phyloP scores from a whole-genome alignment of 768 basidiomycete species.

The Hysterangium stoloniferum region DNA sequence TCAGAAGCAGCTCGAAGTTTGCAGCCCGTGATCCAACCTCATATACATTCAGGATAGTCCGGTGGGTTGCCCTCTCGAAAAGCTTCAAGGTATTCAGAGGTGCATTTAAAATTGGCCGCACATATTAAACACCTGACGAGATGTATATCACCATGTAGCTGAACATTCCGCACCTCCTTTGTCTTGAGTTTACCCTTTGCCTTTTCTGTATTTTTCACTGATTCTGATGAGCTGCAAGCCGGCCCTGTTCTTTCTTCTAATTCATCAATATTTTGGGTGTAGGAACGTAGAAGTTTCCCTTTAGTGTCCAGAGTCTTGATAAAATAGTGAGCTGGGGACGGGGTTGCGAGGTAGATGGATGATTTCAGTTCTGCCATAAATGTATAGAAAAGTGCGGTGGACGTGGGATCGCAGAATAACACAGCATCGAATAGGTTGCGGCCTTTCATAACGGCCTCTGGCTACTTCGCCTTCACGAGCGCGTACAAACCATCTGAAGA shows the following conservation, averaged over 20 bases:
- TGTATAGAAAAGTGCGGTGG: slow-evolving; percentile 86
- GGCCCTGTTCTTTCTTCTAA: slow-evolving; percentile 79
- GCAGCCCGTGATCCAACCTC: too few relatives aligned
- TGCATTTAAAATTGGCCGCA: slow-evolving; percentile 69
- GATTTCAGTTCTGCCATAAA: slow-evolving; percentile 89
- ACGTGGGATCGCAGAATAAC: slow-evolving; percentile 77
- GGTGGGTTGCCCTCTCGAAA: slow-evolving; percentile 72
- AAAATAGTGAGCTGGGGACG: slow-evolving; percentile 84
- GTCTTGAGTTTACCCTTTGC: slow-evolving; percentile 61
- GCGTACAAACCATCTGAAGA: slow-evolving; percentile 90
- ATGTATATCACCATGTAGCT: slow-evolving; percentile 91
- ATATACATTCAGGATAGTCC: slow-evolving; percentile 82
- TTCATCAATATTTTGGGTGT: slow-evolving; percentile 98
- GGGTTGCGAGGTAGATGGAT: slow-evolving; percentile 71
- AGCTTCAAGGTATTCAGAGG: slow-evolving; percentile 46
- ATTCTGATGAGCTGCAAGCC: slow-evolving; percentile 49
- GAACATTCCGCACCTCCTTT: slow-evolving; percentile 79
- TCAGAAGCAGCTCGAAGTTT: too few relatives aligned
- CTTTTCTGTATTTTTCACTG: slow-evolving; percentile 42
- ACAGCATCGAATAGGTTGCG: slow-evolving; percentile 93
- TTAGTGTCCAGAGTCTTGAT: slow-evolving; percentile 77
- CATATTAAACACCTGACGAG: slow-evolving; percentile 84
- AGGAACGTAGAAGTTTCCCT: slow-evolving; percentile 79
- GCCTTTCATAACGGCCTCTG: slow-evolving; percentile 79
- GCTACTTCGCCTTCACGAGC: slow-evolving; percentile 80